phyloP scores from a whole-genome alignment of 2,329 filamentous ascomycete species.

The Didymella arachidicola region DNA sequence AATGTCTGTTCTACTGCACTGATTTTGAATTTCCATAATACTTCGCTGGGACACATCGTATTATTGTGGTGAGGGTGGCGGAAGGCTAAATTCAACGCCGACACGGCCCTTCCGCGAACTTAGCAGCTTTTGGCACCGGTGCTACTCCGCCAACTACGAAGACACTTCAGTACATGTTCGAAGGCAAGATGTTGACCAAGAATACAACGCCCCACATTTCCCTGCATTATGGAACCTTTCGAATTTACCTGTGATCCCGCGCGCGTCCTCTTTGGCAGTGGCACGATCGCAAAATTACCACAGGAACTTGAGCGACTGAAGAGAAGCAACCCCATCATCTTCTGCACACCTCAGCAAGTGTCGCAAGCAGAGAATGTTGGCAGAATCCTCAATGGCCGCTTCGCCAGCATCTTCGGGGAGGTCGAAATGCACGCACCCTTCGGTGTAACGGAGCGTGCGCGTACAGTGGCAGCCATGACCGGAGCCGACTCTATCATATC shows the following conservation, averaged over 20 bases:
- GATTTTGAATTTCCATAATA: not conserved
- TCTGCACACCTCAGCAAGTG: not conserved
- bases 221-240: not conserved
- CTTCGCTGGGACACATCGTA: not conserved
- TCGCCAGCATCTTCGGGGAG: not conserved
- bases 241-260: not conserved
- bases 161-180: not conserved
- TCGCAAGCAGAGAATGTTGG: not conserved
- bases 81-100: not conserved
- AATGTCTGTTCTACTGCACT: not conserved
- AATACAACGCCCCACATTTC: not conserved
- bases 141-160: not conserved
- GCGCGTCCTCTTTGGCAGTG: not conserved
- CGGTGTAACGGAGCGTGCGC: not conserved
- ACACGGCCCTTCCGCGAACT: not conserved
- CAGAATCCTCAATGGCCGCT: not conserved
- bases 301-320: not conserved
- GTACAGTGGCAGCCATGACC: not conserved
- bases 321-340: not conserved
- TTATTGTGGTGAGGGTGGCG: not conserved
- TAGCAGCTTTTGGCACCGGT: not conserved
- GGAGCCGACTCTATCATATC: not conserved
- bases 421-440: not conserved
- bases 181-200: not conserved
- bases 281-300: not conserved